phyloP scores from a whole-genome alignment of 257 asterid species.

The Solanum corneliomulleri region DNA sequence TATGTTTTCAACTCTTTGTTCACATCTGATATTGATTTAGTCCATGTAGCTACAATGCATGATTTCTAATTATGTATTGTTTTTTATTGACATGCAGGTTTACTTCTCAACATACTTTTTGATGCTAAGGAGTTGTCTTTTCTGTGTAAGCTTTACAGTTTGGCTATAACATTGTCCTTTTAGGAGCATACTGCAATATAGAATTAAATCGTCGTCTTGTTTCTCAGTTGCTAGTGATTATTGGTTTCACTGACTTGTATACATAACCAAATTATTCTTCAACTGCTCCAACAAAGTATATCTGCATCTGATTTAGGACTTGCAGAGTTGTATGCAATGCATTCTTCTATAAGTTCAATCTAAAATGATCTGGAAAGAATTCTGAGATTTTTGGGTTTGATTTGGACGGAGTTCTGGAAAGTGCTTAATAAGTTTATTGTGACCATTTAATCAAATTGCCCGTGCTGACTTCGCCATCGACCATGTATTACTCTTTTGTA shows the following conservation, averaged over 20 bases:
- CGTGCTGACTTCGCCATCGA: neutral
- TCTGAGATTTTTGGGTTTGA: neutral
- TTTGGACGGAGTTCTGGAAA: neutral
- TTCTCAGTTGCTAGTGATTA: neutral
- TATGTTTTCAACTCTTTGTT: neutral
- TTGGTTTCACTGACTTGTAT: neutral
- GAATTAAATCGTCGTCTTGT: neutral
- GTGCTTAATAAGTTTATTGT: neutral
- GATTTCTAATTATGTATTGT: neutral
- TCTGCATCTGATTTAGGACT: neutral
- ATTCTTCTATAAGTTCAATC: neutral
- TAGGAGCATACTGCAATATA: slow-evolving; percentile 2
- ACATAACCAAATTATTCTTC: neutral
- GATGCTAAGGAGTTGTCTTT: neutral
- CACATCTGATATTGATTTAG: neutral
- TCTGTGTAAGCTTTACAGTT: neutral
- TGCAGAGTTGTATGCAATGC: neutral
- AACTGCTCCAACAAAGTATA: neutral
- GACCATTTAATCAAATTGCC: neutral
- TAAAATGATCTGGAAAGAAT: neutral
- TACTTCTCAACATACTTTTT: neutral
- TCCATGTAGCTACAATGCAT: neutral
- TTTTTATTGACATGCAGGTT: slow-evolving; percentile 1
- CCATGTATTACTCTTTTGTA: neutral
- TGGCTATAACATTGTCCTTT: neutral